phyloP scores from a whole-genome alignment of 192 early-diverging fungal species.

The Linnemannia hyalina region DNA sequence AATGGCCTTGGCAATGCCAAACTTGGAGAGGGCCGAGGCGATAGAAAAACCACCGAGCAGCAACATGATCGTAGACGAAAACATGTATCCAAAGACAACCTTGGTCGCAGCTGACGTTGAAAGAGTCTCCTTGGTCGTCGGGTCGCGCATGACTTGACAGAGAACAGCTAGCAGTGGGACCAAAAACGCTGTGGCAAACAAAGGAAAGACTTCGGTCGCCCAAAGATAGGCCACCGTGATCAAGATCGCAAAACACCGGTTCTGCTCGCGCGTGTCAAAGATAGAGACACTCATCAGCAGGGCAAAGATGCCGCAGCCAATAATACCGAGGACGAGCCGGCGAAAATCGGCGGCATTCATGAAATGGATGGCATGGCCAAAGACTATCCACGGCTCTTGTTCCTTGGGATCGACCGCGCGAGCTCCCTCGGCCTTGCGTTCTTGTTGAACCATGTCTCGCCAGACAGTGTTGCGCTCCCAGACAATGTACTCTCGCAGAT shows the following conservation, averaged over 20 bases:
- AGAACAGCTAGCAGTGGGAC: constrained; percentile 77
- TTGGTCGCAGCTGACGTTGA: constrained; percentile 67
- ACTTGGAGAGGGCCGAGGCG: constrained; percentile 81
- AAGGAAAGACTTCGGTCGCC: constrained; percentile 85
- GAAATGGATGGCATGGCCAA: constrained; percentile 24
- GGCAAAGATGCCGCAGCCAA: constrained; percentile 70
- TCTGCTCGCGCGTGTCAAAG: constrained; percentile 79
- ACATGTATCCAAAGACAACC: constrained; percentile 80
- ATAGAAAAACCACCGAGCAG: constrained; percentile 82
- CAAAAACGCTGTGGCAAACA: constrained; percentile 78
- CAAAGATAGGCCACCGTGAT: constrained; percentile 87
- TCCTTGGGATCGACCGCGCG: constrained; percentile 49
- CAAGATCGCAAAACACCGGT: constrained; percentile 90
- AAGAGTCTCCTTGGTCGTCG: constrained; percentile 34
- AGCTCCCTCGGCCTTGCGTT: constrained; percentile 64
- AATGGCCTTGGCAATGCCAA: constrained; percentile 78
- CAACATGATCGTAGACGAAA: constrained; percentile 81
- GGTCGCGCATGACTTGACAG: constrained; percentile 71
- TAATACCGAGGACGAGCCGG: constrained; percentile 49
- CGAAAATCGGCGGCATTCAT: constrained; percentile 27
- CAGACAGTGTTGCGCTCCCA: constrained; percentile 86
- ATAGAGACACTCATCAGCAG: constrained; percentile 67
- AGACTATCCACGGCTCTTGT: constrained; percentile 32
- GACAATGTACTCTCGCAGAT: constrained; percentile 75
- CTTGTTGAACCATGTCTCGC: constrained; percentile 82